Evolutionary conservation across 208 protist genomes (phyloP).

Genomic region (Porcisia deanei): DNA sequence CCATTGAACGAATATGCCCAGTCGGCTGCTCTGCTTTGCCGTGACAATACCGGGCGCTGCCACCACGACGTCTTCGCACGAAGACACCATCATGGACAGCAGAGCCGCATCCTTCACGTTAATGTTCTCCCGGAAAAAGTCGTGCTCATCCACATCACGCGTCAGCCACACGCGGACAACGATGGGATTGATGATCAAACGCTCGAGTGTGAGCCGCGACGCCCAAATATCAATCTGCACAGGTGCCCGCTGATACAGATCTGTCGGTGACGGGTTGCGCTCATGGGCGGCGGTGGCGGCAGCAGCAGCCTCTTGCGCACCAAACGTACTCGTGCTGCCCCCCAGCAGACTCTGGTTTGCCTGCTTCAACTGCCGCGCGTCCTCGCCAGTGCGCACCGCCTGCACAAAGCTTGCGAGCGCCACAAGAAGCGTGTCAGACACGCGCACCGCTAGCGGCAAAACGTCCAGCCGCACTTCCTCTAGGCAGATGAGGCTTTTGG

Average conservation of each 20-base stretch:
- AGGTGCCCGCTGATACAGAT: constrained; percentile 56
- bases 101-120: constrained; percentile 67
- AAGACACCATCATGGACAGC: constrained; percentile 81
- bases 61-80: constrained; percentile 80
- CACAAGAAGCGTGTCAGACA: constrained; percentile 82
- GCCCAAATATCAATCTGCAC: constrained; percentile 59
- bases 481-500: constrained; percentile 61
- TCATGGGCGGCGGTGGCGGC: constrained; percentile 25
- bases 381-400: constrained; percentile 21
- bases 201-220: constrained; percentile 70
- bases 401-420: constrained; percentile 46
- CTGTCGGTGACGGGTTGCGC: constrained; percentile 36
- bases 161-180: constrained; percentile 82
- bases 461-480: constrained; percentile 82
- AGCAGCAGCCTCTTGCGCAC: constrained; percentile 25
- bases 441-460: constrained; percentile 68
- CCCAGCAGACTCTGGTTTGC: constrained; percentile 19
- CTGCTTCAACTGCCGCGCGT: not conserved
- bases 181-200: constrained; percentile 89
- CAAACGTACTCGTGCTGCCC: constrained; percentile 17
- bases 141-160: constrained; percentile 66
- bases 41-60: constrained; percentile 70
- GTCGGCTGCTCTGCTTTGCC: constrained; percentile 52
- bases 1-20: constrained; percentile 74
- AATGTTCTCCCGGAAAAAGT: constrained; percentile 85